Evolutionary conservation across 306 rosid species (phyloP).

Genomic region (Corylus americana): DNA sequence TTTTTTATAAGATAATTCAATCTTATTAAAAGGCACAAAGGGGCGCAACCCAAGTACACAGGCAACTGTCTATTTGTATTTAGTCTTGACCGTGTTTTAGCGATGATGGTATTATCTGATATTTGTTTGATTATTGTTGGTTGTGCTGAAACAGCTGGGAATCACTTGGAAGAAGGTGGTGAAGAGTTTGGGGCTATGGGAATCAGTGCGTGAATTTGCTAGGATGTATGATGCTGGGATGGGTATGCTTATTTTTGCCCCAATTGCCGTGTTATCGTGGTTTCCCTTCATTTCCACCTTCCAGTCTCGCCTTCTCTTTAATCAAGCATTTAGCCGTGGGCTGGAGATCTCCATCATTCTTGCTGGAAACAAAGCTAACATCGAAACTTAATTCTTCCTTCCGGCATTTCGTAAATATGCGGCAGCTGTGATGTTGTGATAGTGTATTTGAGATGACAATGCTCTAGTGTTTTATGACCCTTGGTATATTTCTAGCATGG

Average conservation of each 20-base stretch:
- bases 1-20: too few relatives aligned
- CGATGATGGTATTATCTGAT: not conserved
- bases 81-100: not conserved
- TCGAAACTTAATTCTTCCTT: conserved; percentile 30
- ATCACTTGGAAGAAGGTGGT: conserved; percentile 77
- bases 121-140: not conserved
- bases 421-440: too few relatives aligned
- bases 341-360: conserved; percentile 95
- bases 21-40: too few relatives aligned
- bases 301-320: conserved; percentile 95
- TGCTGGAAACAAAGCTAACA: conserved; percentile 94
- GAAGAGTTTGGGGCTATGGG: conserved; percentile 78
- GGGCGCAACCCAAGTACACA: too few relatives aligned
- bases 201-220: conserved; percentile 87
- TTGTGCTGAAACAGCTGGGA: conserved; percentile 60
- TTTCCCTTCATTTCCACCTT: conserved; percentile 94
- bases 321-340: conserved; percentile 99
- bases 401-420: too few relatives aligned
- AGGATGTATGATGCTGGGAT: conserved; percentile 98
- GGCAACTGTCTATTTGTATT: not conserved
- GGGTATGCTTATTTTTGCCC: conserved; percentile 83
- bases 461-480: too few relatives aligned
- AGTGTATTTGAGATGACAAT: too few relatives aligned
- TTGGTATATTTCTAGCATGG: too few relatives aligned
- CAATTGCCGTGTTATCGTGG: conserved; percentile 81